These are phyloP conservation scores for Coemansia aciculifera DNA, from an alignment of 192 early-diverging fungal species.

Conservation along the genomic window DNA sequence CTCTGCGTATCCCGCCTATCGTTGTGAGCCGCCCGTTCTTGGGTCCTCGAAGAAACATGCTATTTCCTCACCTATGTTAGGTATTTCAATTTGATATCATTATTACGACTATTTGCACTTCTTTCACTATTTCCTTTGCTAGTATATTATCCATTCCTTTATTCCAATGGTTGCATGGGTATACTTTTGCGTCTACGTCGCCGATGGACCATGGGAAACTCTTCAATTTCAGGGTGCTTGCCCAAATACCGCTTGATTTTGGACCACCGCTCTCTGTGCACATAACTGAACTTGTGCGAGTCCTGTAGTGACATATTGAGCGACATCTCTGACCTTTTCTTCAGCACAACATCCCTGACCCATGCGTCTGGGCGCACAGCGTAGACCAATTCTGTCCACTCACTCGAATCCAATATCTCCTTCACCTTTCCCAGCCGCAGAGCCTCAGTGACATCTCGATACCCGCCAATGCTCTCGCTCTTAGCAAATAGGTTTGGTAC, in stretches of 20 bases:
- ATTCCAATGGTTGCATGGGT: neutral
- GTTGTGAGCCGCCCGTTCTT: slow-evolving; percentile 42
- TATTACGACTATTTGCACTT: neutral
- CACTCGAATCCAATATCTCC: slow-evolving; percentile 12
- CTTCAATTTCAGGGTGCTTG: slow-evolving; percentile 39
- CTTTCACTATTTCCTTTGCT: neutral
- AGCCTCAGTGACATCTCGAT: slow-evolving; percentile 9
- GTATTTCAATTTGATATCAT: slow-evolving; percentile 8
- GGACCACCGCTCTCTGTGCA: slow-evolving; percentile 39
- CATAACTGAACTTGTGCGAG: slow-evolving; percentile 36
- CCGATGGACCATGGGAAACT: slow-evolving; percentile 12
- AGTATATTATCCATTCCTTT: neutral
- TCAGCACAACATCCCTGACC: slow-evolving; percentile 18
- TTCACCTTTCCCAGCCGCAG: slow-evolving; percentile 23
- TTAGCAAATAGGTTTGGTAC: slow-evolving; percentile 44
- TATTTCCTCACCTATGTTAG: slow-evolving; percentile 37
- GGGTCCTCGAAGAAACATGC: slow-evolving; percentile 33
- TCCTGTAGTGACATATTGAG: slow-evolving; percentile 44
- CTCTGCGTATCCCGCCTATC: slow-evolving; percentile 38
- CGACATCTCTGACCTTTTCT: slow-evolving; percentile 34
- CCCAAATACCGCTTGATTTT: slow-evolving; percentile 44
- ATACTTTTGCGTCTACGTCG: neutral
- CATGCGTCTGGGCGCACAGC: slow-evolving; percentile 29
- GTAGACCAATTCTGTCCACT: slow-evolving; percentile 42
- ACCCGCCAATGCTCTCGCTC: slow-evolving; percentile 40